A percentile compares a stretch with the other conserved stretches of the same genome.
Evolutionary conservation across 129 eudicot species (phyloP).

Genomic region (Ambrosia trifida): DNA sequence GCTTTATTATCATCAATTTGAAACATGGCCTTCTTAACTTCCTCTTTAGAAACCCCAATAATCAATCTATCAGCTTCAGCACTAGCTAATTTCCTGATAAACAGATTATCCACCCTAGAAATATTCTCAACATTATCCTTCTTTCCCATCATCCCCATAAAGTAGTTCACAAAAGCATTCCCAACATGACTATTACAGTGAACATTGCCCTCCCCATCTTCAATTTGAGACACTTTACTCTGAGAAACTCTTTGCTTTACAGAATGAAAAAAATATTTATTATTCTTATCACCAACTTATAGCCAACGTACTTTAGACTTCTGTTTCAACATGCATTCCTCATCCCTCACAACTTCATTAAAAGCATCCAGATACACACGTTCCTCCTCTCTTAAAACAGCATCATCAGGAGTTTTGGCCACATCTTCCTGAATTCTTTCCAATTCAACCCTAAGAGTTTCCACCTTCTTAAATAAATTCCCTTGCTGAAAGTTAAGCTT

Average conservation of each 20-base stretch:
- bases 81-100: too few relatives aligned
- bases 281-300: not conserved
- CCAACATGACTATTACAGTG: not conserved
- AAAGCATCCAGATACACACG: fast-evolving
- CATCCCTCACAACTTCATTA: not conserved
- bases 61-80: too few relatives aligned
- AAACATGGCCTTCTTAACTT: too few relatives aligned
- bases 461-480: not conserved
- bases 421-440: not conserved
- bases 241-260: not conserved
- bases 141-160: not conserved
- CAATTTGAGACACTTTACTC: too few relatives aligned
- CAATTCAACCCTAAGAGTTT: fast-evolving
- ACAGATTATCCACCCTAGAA: not conserved
- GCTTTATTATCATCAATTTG: too few relatives aligned
- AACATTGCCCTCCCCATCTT: not conserved
- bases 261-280: not conserved
- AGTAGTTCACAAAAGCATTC: not conserved
- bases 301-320: not conserved
- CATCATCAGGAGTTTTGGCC: not conserved
- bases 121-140: not conserved
- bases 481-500: not conserved
- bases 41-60: too few relatives aligned
- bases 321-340: not conserved
- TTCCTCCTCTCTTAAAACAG: not conserved